These are phyloP conservation scores for Globisporangium middletonii DNA, from an alignment of 352 stramenopile species.

Conservation along the genomic window DNA sequence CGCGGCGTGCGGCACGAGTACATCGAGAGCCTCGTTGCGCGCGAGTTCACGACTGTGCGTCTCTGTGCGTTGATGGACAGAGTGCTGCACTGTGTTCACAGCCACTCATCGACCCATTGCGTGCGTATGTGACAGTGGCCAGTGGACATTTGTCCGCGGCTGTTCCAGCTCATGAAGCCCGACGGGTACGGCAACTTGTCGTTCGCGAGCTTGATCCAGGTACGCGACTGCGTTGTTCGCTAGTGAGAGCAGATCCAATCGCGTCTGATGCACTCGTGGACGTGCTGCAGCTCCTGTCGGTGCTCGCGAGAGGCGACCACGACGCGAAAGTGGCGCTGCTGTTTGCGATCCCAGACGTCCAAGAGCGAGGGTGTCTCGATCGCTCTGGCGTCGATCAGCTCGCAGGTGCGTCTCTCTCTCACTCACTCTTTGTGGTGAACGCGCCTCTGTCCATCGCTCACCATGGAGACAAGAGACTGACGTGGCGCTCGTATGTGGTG, in stretches of 20 bases:
- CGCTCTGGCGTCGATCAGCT: conserved; percentile 33
- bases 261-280: not conserved
- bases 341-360: conserved; percentile 36
- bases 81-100: not conserved
- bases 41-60: conserved; percentile 40
- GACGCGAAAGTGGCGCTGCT: conserved; percentile 52
- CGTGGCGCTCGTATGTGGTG: not conserved
- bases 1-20: conserved; percentile 47
- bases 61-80: not conserved
- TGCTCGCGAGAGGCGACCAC: conserved; percentile 27
- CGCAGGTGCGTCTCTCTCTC: conserved; percentile 24
- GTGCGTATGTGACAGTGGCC: conserved; percentile 27
- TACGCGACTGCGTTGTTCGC: conserved; percentile 13
- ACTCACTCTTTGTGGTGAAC: not conserved
- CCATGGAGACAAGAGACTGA: not conserved
- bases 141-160: conserved; percentile 25
- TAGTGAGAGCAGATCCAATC: not conserved
- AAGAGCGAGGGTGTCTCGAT: conserved; percentile 24
- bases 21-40: conserved; percentile 42
- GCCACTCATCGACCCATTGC: not conserved
- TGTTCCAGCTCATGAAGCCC: conserved; percentile 43
- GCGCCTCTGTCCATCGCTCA: not conserved
- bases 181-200: conserved; percentile 62
- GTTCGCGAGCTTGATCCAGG: conserved; percentile 56
- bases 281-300: conserved; percentile 29